Conservation (phyloP, 805 yeast genomes). For the Hanseniaspora lachancei region DNA sequence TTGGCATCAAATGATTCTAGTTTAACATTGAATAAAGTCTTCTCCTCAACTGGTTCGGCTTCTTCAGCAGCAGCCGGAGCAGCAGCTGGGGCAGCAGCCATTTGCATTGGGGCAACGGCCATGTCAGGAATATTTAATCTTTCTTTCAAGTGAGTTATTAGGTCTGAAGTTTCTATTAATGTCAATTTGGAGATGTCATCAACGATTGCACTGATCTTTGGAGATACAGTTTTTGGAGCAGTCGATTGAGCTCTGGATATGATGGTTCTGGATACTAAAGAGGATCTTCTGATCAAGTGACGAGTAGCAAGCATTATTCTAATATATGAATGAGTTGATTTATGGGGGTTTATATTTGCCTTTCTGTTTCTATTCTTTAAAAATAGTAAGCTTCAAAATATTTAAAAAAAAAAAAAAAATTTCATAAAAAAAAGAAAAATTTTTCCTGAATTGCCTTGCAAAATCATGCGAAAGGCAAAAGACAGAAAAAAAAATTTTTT, state of each 20-base stretch:
- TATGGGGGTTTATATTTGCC: background rate
- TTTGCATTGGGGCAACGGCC: conserved; percentile 45
- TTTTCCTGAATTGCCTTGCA: background rate
- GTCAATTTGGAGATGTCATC: conserved; percentile 82
- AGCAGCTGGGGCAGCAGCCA: conserved; percentile 40
- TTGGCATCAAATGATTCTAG: conserved; percentile 89
- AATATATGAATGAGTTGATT: background rate
- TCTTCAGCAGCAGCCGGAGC: conserved; percentile 60
- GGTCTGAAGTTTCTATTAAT: conserved; percentile 81
- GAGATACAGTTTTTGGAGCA: conserved; percentile 50
- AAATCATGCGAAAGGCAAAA: too few species aligned
- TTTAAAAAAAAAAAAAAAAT: background rate
- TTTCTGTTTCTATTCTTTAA: background rate
- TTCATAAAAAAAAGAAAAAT: background rate
- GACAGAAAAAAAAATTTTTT: too few species aligned
- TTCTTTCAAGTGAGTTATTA: conserved; percentile 65
- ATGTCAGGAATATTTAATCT: conserved; percentile 87
- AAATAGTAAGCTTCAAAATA: background rate
- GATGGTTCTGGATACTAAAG: conserved; percentile 7
- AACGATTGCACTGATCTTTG: conserved; percentile 77
- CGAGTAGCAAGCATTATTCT: conserved; percentile 11
- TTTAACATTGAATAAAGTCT: conserved; percentile 83
- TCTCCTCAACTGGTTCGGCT: conserved; percentile 62
- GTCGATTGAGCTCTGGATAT: conserved; percentile 36
- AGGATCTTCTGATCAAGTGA: conserved; percentile 9